These are phyloP conservation scores for Rhizopogon hawkerae DNA, from an alignment of 1,284 basidiomycete species.

Conservation along the genomic window DNA sequence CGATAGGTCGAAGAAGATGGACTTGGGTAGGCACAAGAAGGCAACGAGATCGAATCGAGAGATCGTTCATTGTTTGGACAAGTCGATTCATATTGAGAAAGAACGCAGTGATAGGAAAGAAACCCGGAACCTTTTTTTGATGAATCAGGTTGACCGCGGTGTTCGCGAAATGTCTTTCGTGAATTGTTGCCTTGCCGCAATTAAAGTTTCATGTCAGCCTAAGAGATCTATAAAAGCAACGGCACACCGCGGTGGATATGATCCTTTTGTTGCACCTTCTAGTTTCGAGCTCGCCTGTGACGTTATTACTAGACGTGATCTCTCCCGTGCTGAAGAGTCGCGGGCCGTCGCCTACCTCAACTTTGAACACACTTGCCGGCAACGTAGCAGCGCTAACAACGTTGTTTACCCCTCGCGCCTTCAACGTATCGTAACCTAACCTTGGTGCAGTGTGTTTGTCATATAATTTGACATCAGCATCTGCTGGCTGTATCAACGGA, in stretches of 20 bases:
- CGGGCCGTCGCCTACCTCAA: slow-evolving; percentile 10
- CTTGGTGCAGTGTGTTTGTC: background rate
- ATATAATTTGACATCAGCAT: slow-evolving; percentile 1
- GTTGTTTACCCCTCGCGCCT: slow-evolving; percentile 1
- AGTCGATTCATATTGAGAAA: slow-evolving; percentile 16
- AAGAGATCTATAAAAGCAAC: slow-evolving; percentile 24
- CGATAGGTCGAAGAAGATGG: slow-evolving; percentile 31
- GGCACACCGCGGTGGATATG: slow-evolving; percentile 5
- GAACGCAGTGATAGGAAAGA: slow-evolving; percentile 23
- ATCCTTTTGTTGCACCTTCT: slow-evolving; percentile 10
- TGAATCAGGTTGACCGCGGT: slow-evolving; percentile 24
- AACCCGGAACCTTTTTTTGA: slow-evolving; percentile 23
- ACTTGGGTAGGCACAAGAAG: slow-evolving; percentile 25
- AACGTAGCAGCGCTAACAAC: background rate
- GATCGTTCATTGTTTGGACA: slow-evolving; percentile 26
- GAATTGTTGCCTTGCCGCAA: slow-evolving; percentile 18
- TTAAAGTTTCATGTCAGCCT: slow-evolving; percentile 25
- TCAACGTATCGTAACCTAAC: slow-evolving; percentile 1
- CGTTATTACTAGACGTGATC: slow-evolving; percentile 1
- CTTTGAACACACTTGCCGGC: slow-evolving; percentile 2
- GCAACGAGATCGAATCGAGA: slow-evolving; percentile 16
- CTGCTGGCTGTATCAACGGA: background rate
- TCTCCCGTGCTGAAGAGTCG: background rate
- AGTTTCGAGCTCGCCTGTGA: slow-evolving; percentile 14
- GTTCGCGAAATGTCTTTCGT: slow-evolving; percentile 17